Evolutionary conservation across 1,139 yeast genomes (phyloP).

Genomic region (Blastobotrys ciferrii): DNA sequence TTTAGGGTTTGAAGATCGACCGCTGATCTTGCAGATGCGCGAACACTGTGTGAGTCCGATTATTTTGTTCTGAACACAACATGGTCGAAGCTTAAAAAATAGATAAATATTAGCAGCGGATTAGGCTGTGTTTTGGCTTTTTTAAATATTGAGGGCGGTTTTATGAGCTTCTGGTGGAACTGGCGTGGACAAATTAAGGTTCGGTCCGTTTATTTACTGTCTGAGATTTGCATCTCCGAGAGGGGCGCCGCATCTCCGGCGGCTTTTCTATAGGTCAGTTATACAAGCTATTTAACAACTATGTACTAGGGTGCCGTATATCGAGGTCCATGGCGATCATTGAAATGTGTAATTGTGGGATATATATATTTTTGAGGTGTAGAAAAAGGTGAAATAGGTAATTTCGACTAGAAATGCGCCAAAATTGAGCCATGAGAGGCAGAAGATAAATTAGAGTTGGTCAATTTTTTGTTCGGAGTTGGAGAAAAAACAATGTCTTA

Average conservation of each 20-base stretch:
- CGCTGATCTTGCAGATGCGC: background rate
- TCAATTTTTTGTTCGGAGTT: no score
- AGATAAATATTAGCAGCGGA: background rate
- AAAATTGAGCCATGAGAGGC: background rate
- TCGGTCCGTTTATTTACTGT: background rate
- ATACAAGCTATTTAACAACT: background rate
- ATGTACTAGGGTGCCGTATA: background rate
- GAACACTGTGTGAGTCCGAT: background rate
- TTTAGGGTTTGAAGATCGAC: background rate
- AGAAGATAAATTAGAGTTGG: background rate
- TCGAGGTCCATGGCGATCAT: background rate
- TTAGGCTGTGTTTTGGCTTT: background rate
- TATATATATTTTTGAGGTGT: background rate
- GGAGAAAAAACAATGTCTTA: background rate
- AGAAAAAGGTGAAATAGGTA: background rate
- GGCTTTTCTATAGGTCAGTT: background rate
- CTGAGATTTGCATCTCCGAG: constrained; percentile 3
- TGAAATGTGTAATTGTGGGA: background rate
- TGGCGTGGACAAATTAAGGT: background rate
- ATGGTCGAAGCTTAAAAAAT: no score
- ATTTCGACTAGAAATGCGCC: background rate
- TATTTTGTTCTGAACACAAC: background rate
- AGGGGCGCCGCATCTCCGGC: constrained; percentile 5
- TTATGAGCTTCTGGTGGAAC: background rate
- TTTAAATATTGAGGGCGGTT: background rate